These are phyloP conservation scores for Fusarium sp. DNA, from an alignment of 2,329 filamentous ascomycete species.

Conservation along the genomic window DNA sequence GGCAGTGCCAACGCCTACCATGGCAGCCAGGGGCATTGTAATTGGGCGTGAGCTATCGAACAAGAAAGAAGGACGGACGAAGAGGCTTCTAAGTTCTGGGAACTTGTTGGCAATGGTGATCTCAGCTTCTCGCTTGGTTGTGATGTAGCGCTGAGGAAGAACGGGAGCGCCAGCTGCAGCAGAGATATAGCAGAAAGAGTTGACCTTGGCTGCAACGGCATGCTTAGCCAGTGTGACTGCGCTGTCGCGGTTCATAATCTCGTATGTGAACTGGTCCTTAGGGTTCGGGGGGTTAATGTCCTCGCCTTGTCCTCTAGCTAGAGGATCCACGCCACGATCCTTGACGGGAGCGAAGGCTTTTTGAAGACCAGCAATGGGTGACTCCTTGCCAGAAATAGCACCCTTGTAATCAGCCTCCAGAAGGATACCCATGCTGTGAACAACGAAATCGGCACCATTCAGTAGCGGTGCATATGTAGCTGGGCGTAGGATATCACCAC, in stretches of 20 bases:
- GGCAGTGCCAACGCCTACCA: conserved; percentile 77
- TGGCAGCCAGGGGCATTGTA: conserved; percentile 85
- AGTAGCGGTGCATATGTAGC: conserved; percentile 82
- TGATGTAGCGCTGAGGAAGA: conserved; percentile 85
- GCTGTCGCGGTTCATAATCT: conserved; percentile 94
- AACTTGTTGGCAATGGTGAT: conserved; percentile 77
- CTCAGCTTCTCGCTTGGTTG: conserved; percentile 92
- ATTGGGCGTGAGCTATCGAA: conserved; percentile 85
- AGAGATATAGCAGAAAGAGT: conserved; percentile 87
- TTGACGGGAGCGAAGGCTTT: conserved; percentile 80
- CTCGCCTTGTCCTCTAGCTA: conserved; percentile 69
- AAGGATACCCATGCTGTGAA: conserved; percentile 96
- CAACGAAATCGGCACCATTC: conserved; percentile 81
- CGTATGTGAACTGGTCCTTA: conserved; percentile 88
- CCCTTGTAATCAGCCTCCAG: conserved; percentile 98
- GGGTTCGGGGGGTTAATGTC: conserved; percentile 73
- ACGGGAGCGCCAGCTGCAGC: conserved; percentile 88
- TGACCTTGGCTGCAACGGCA: conserved; percentile 70
- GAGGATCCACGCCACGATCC: conserved; percentile 73
- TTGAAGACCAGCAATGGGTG: conserved; percentile 79
- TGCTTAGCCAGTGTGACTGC: conserved; percentile 86
- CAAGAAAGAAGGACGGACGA: conserved; percentile 87
- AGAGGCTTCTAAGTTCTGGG: conserved; percentile 80
- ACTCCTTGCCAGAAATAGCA: conserved; percentile 84
- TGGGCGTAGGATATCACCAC: conserved; percentile 87